Percentiles rank a stretch among this genome's conserved stretches.
Evolutionary conservation across 2,329 filamentous ascomycete genomes (phyloP).

Genomic region (Calonectria naviculata): DNA sequence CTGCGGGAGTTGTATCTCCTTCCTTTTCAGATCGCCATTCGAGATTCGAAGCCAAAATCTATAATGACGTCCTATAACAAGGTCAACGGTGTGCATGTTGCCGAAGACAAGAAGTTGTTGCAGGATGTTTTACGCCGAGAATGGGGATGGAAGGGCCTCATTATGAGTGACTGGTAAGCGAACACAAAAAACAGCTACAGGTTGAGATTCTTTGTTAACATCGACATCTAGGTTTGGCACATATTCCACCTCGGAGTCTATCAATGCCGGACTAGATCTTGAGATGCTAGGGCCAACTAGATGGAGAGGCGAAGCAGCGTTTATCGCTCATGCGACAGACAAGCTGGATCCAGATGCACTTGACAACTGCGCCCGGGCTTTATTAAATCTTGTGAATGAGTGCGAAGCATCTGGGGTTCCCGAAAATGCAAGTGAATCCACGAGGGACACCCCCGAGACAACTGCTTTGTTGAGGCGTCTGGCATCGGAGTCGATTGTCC

Average conservation of each 20-base stretch:
- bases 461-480: neutral
- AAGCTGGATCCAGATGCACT: neutral
- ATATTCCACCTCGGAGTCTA: slow-evolving; percentile 38
- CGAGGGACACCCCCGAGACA: neutral
- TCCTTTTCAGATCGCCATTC: neutral
- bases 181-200: neutral
- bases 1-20: neutral
- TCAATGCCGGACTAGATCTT: slow-evolving; percentile 41
- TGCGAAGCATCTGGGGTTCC: neutral
- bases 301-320: neutral
- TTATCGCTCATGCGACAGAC: neutral
- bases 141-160: slow-evolving; percentile 33
- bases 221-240: slow-evolving; percentile 23
- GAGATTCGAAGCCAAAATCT: neutral
- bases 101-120: slow-evolving; percentile 11
- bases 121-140: slow-evolving; percentile 34
- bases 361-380: neutral
- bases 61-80: slow-evolving; percentile 31
- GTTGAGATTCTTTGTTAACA: neutral
- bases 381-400: neutral
- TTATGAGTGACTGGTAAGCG: slow-evolving; percentile 45
- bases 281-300: slow-evolving; percentile 37
- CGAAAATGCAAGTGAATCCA: neutral
- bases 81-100: slow-evolving; percentile 27
- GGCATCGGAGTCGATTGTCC: neutral